These are phyloP conservation scores for Chaetomium olivaceum DNA, from an alignment of 2,329 filamentous ascomycete species.

Conservation along the genomic window DNA sequence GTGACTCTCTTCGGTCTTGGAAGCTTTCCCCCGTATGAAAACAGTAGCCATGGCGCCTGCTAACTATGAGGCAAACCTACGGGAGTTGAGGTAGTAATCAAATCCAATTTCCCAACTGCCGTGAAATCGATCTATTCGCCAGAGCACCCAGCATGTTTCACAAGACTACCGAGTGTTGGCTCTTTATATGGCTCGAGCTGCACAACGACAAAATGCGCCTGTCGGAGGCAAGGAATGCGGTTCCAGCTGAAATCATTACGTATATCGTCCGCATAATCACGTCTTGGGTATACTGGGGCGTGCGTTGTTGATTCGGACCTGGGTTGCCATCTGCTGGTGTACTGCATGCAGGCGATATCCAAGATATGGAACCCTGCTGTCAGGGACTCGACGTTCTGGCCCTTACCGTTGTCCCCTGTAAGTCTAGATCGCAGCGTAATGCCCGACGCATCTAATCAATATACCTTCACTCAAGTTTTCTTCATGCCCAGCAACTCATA, in stretches of 20 bases:
- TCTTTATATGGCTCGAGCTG: not conserved
- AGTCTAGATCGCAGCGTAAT: not conserved
- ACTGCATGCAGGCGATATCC: slow-evolving; percentile 8
- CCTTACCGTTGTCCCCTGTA: not conserved
- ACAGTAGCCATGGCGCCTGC: slow-evolving; percentile 33
- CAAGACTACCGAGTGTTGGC: not conserved
- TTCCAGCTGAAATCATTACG: slow-evolving; percentile 19
- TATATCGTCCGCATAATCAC: slow-evolving; percentile 27
- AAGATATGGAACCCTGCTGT: not conserved
- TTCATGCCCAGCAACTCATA: not conserved
- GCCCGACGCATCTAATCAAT: not conserved
- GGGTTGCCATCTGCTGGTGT: not conserved
- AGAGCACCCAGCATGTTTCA: not conserved
- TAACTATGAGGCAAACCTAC: not conserved
- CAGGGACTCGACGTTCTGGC: not conserved
- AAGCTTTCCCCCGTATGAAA: slow-evolving; percentile 26
- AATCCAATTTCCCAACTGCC: not conserved
- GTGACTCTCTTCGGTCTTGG: slow-evolving; percentile 16
- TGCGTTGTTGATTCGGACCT: not conserved
- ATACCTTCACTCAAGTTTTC: not conserved
- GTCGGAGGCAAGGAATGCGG: not conserved
- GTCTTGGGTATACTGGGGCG: slow-evolving; percentile 19
- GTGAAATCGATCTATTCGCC: not conserved
- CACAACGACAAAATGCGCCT: not conserved
- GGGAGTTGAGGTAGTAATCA: not conserved